Conservation (phyloP, 306 rosid species). For the Rosa lucieae region DNA sequence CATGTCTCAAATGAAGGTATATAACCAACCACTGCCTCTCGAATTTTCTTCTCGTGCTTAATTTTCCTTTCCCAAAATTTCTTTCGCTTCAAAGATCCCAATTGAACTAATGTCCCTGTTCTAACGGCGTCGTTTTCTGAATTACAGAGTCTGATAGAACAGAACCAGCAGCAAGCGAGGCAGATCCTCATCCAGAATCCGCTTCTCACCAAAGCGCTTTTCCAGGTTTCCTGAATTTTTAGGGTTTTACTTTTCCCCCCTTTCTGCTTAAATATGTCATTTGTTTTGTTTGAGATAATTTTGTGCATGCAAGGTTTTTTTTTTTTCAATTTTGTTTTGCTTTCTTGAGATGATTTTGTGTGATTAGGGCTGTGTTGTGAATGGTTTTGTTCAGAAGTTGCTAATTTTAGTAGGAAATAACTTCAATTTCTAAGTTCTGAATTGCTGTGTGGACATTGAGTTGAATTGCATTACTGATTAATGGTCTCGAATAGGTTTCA, state of each 20-base stretch:
- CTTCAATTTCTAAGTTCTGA: not conserved
- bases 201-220: slow-evolving; percentile 82
- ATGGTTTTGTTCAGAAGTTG: slow-evolving; percentile 1
- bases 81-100: slow-evolving; percentile 7
- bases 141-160: slow-evolving; percentile 70
- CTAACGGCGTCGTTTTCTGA: not conserved
- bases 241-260: not conserved
- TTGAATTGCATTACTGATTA: not conserved
- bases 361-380: slow-evolving; percentile 1
- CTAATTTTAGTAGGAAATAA: not conserved
- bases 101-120: not conserved
- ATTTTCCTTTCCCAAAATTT: not conserved
- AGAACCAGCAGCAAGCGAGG: slow-evolving; percentile 91
- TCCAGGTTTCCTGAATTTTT: slow-evolving; percentile 56
- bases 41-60: not conserved
- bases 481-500: not conserved
- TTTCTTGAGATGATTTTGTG: slow-evolving; percentile 9
- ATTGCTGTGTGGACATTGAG: not conserved
- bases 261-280: not conserved
- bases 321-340: not conserved
- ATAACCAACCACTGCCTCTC: not conserved
- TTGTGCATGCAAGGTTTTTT: not conserved
- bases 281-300: not conserved
- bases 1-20: slow-evolving; percentile 97
- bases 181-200: slow-evolving; percentile 96